Evolutionary conservation across 2,329 filamentous ascomycete species (phyloP), one percentile per base, ranked within the genome.

Genomic region (Stachybotrys chartarum): DNA sequence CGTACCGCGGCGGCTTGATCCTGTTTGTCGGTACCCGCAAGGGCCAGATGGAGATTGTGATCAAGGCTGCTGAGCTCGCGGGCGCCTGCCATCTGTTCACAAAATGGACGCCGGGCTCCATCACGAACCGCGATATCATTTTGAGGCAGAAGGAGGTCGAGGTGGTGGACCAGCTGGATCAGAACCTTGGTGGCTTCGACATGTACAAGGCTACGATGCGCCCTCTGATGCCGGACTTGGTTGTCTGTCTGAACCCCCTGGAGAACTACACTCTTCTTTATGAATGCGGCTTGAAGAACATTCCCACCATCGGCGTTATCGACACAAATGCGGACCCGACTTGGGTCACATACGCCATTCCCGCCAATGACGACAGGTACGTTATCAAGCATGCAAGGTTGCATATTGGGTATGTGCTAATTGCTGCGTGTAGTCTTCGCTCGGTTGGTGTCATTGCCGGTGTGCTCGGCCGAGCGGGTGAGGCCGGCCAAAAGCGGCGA

Each of bases 331-430:
- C 86, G 3, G 89, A 97, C 72, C 90, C 94, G 1, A 90, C 90
- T 0, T 93, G 90, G 84, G 91, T 97, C 52, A 97, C 94, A 5
- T 99, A 99, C 69, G 89, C 90, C 14, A 97, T 99, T 63, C 94
- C 94, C 2, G 91, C 91, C 52, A 99, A 99, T 70, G 94, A 99
- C 68, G 94, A 99, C 78, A 91, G 87, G 87, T 90, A 70, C 67
- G 78, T 69, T 50, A 44, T 8, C 16, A 17, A 44, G 3, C 31
- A 39, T 5, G 16, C 10, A 12, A 47, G 24, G 24, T 24, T 4
- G 24, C 24, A 4, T 24, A 4, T 24, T 24, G 24, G 24, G 24
- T 24, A 24, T 18, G 16, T 45, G 10, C 30, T 31, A 32, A 31
- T 32, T 54, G 48, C 68, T 75, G 61, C 44, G 1, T 42, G 1